Evolutionary conservation across 352 stramenopile species (phyloP).

Genomic region (Pythium folliculosum): DNA sequence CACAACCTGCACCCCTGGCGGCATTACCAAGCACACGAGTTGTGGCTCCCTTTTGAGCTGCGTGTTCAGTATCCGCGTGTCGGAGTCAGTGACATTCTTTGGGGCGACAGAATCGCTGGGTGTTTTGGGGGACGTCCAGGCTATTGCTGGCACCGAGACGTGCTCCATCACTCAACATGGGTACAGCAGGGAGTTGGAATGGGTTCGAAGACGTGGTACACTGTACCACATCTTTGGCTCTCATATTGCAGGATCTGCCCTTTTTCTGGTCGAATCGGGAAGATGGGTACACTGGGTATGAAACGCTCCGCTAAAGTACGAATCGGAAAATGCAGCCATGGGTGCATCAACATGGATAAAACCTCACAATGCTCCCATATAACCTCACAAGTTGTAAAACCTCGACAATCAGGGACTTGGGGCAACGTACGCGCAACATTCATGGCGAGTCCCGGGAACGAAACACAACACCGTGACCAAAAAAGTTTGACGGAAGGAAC

Average conservation of each 20-base stretch:
- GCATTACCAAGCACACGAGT: background rate
- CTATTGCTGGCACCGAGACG: background rate
- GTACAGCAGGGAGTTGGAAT: background rate
- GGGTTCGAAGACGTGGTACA: slow-evolving; percentile 21
- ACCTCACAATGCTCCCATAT: slow-evolving; percentile 8
- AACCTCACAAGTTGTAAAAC: slow-evolving; percentile 11
- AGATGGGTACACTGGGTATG: slow-evolving; percentile 26
- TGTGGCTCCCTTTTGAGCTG: too few species aligned
- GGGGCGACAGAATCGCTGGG: too few species aligned
- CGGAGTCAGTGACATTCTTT: too few species aligned
- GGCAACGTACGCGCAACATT: slow-evolving; percentile 15
- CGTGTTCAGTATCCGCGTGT: too few species aligned
- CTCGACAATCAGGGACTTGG: background rate
- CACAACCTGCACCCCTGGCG: background rate
- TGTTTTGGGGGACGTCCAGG: too few species aligned
- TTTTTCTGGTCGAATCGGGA: slow-evolving; percentile 26
- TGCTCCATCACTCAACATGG: background rate
- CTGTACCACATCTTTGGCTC: slow-evolving; percentile 18
- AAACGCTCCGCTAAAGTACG: slow-evolving; percentile 29
- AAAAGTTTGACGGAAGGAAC: slow-evolving; percentile 16
- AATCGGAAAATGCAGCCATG: slow-evolving; percentile 16
- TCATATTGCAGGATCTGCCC: background rate
- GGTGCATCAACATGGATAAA: slow-evolving; percentile 25
- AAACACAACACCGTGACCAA: slow-evolving; percentile 7
- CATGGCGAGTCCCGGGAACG: background rate